Evolutionary conservation across 345 rosid genomes (phyloP), one percentile per base, ranked within the genome.

Genomic region (Eutrema japonicum): DNA sequence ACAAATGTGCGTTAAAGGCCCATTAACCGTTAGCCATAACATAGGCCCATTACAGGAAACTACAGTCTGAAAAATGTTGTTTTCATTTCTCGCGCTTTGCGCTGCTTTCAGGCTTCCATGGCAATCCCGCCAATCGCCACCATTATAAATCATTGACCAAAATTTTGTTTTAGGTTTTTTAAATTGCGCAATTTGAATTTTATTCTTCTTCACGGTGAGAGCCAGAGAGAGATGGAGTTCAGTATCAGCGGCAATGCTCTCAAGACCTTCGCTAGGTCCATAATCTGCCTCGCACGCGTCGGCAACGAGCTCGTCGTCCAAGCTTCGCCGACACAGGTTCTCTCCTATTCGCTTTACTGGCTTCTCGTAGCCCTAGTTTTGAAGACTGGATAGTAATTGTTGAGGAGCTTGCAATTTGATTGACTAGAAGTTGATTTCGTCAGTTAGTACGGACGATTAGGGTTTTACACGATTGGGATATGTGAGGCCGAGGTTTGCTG

Each of bases 221-320:
- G 68, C 22, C 22, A 48, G 66, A 66, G 16, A 57, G 76, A 27
- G 67, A 95, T 87, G 99, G 98, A 88, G 83, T 74, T 95, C 56
- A 86, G 82, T 59, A 47, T 90, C 13, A 88, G 91, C 77, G 89
- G 96, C 26, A 90, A 83, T 80, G 87, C 90, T 29, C 87, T 92
- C 68, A 92, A 88, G 78, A 86, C 91, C 52, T 90, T 95, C 27
- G 80, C 90, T 37, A 84, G 97, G 47, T 87, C 89, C 27, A 81
- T 92, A 83, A 81, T 87, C 7, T 87, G 88, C 68, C 94, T 92
- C 71, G 85, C 94, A 3, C 91, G 97, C 48, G 75, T 92, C 64
- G 96, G 92, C 5, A 90, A 84, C 84, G 99, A 95, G 87, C 92
- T 95, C 60, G 88, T 83, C n/a, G 71, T 89, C 12, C 84, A 88